Evolutionary conservation across 2,329 filamentous ascomycete species (phyloP), one percentile per base, ranked within the genome.

Genomic region (Penicillium sumatraense): DNA sequence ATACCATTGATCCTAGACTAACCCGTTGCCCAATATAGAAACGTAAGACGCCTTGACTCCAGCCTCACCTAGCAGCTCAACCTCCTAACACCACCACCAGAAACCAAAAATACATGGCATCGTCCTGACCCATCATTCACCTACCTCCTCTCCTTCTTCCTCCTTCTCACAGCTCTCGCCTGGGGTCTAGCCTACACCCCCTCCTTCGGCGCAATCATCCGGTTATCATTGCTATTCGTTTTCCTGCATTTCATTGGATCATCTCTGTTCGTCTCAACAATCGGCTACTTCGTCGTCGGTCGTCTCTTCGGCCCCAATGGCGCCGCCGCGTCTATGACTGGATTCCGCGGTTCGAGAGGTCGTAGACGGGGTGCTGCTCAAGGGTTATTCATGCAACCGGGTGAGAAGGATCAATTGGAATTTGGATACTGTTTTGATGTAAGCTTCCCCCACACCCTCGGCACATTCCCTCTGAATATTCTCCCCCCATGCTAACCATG

Each of bases 341-440:
- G 82, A 16, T 62, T 82, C 47, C 60, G 78, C 55, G 73, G 67
- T 57, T 74, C 57, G 46, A 71, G 80, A 5, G 78, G 80, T 27
- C 74, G 81, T 54, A 75, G 82, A 66, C 71, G 83, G 57, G 71
- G 76, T 51, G 71, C 73, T 16, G 75, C 78, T 46, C 76, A 82
- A 66, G 85, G 86, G 2, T 71, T 88, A 6, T 87, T 88, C 64
- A 77, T 81, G 5, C 81, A 84, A 51, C 80, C 81, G 0, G 77
- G 75, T 9, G 76, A 78, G 58, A 81, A 81, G 26, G 85, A 88
- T 51, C 83, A 83, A 56, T 71, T 89, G 58, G 86, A 89, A 67
- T 89, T 89, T 73, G 86, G 86, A 50, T 89, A 89, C 68, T 89
- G 86, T 70, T 89, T 88, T 73, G 86, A 89, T 75, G 86, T 85